These are phyloP conservation scores for Chrysoporthe deuterocubensis DNA, from an alignment of 2,329 filamentous ascomycete species.

Conservation along the genomic window DNA sequence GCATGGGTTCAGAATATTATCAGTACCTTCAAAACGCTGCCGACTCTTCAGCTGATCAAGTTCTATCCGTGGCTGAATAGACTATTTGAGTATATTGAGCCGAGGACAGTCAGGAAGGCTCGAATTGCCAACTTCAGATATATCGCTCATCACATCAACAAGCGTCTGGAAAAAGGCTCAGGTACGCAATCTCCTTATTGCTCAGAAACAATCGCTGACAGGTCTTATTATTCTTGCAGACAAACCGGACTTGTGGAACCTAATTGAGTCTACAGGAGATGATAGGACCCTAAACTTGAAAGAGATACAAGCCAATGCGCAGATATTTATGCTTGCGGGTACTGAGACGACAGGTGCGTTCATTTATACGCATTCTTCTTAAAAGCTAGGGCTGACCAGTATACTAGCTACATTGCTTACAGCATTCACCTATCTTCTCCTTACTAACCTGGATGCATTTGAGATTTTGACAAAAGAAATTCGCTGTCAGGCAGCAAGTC, in stretches of 20 bases:
- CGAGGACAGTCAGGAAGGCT: background rate
- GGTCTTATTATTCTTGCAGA: too few species aligned
- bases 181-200: background rate
- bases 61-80: conserved; percentile 8
- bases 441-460: background rate
- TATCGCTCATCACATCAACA: conserved; percentile 14
- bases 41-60: conserved; percentile 18
- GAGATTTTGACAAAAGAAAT: conserved; percentile 10
- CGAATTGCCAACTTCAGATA: conserved; percentile 9
- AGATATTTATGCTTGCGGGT: conserved; percentile 19
- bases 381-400: background rate
- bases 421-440: conserved; percentile 14
- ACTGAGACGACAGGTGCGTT: conserved; percentile 24
- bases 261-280: background rate
- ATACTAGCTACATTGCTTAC: conserved; percentile 13
- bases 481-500: background rate
- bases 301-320: conserved; percentile 16
- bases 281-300: background rate
- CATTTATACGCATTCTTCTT: background rate
- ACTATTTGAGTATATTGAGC: conserved; percentile 3
- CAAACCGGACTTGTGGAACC: conserved; percentile 16
- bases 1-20: conserved; percentile 37
- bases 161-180: conserved; percentile 11
- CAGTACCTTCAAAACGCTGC: conserved; percentile 28
- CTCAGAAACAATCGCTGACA: too few species aligned